Base-by-base conservation (phyloP, 2,329 filamentous ascomycete genomes). In the Mycocentrospora acerina region DNA sequence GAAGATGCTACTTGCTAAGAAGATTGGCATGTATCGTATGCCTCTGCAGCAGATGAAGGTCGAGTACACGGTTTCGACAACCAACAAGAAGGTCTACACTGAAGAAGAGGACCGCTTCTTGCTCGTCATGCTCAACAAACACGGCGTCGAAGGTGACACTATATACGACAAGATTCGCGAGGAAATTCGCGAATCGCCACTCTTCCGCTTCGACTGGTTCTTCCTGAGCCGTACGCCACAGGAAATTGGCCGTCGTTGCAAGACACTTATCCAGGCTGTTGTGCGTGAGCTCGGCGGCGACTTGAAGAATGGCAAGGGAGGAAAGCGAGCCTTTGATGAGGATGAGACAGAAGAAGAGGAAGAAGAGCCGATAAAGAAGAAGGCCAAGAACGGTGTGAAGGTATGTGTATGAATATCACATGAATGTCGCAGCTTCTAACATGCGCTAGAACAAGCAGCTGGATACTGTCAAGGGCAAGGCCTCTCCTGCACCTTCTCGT, bases 161-260 rank as follows among this genome's bases (percentile, higher is more conserved):
- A 79, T 98, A 47, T 94, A 93, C 66, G 93, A 98, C 57, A 85
- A 83, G 66, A 95, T 98, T 62, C 85, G 93, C n/a, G 91, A 97
- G 51, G 93, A 97, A 65, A 95, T 98, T 51, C 86, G 90, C 24
- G 90, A 96, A 51, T 91, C 86, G 40, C 90, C 93, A 8, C 75
- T 98, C 3, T 98, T 98, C 79, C 83, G 93, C 26, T 98, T 98
- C 59, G 93, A 98, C 66, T 98, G 94, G 94, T 98, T 98, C 74
- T 96, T 98, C 76, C 78, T 98, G 27, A 95, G 88, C 66, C 82
- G 93, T 30, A 98, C 91, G 4, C 89, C 93, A 0, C 84, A 90
- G 33, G 93, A 98, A 70, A 86, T 98, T 55, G 86, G 89, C 46
- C 84, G 93, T 56, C 82, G 94, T 35, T 97, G 93, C 72, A 94